These are phyloP conservation scores for Zygosaccharomyces siamensis DNA, from an alignment of 805 yeast genomes.

Conservation along the genomic window DNA sequence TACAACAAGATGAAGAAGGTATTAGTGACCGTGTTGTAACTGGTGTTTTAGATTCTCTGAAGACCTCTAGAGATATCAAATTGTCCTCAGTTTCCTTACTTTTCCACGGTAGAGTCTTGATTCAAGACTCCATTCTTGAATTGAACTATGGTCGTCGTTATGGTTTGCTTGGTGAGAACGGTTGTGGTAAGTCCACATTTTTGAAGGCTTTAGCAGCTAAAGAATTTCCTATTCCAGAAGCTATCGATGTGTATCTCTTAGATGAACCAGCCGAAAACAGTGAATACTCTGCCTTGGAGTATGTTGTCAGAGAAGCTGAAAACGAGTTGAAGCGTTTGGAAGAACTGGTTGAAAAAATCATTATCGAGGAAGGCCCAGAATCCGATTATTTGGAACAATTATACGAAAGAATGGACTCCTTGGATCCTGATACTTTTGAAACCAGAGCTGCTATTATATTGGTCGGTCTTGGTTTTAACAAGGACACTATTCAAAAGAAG, in stretches of 20 bases:
- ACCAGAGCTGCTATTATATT: slow-evolving; percentile 92
- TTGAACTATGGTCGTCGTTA: slow-evolving; percentile 96
- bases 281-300: slow-evolving; percentile 87
- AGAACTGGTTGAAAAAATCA: slow-evolving; percentile 81
- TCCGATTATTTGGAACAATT: slow-evolving; percentile 75
- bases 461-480: slow-evolving; percentile 95
- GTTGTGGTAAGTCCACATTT: slow-evolving; percentile 97
- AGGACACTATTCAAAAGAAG: slow-evolving; percentile 79
- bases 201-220: slow-evolving; percentile 90
- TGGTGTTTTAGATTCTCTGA: slow-evolving; percentile 88
- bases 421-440: slow-evolving; percentile 97
- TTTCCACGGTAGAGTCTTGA: slow-evolving; percentile 95
- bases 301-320: slow-evolving; percentile 97
- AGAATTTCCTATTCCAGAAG: slow-evolving; percentile 92
- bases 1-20: slow-evolving; percentile 92
- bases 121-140: slow-evolving; percentile 88
- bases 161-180: slow-evolving; percentile 96
- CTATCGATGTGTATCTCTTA: slow-evolving; percentile 83
- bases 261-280: slow-evolving; percentile 98
- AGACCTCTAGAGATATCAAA: slow-evolving; percentile 91
- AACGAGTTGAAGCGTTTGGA: slow-evolving; percentile 85
- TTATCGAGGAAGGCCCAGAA: slow-evolving; percentile 93
- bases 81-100: slow-evolving; percentile 82
- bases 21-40: slow-evolving; percentile 95
- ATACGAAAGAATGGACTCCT: slow-evolving; percentile 90